Conservation (phyloP, 495 filamentous ascomycete genomes). For the Tuber borchii region DNA sequence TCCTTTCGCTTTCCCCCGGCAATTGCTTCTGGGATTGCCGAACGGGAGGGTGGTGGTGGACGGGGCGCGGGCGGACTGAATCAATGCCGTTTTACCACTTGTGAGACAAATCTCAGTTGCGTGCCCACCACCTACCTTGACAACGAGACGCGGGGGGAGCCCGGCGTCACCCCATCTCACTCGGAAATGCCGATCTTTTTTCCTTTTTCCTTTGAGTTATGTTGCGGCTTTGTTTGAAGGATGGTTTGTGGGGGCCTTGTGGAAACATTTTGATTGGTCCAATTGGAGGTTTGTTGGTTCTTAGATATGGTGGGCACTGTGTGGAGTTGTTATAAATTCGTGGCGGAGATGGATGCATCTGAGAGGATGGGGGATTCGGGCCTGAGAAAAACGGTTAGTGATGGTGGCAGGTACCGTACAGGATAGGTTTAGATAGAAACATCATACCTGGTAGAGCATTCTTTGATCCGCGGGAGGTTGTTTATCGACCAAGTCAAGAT, state of each 20-base stretch:
- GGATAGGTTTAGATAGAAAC: neutral
- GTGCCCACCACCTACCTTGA: neutral
- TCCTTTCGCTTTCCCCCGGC: neutral
- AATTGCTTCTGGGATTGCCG: conserved; percentile 1
- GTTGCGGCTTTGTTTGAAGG: conserved; percentile 5
- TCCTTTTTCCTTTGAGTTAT: neutral
- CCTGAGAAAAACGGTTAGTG: neutral
- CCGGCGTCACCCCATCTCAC: conserved; percentile 1
- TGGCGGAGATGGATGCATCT: neutral
- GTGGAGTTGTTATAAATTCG: conserved; percentile 3
- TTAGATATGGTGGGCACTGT: neutral
- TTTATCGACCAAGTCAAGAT: neutral
- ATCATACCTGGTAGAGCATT: neutral
- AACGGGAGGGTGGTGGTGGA: conserved; percentile 5
- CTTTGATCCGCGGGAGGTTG: neutral
- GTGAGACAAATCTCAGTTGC: conserved; percentile 5
- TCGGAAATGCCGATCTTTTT: neutral
- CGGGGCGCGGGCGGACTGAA: neutral
- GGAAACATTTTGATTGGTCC: neutral
- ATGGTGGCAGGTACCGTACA: conserved; percentile 3
- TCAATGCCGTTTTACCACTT: conserved; percentile 5
- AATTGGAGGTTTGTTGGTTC: neutral
- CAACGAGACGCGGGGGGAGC: neutral
- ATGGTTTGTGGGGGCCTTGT: conserved; percentile 1
- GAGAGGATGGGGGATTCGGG: conserved; percentile 1